Conservation (phyloP, 1,284 basidiomycete species). For the Volvariella surrecta region DNA sequence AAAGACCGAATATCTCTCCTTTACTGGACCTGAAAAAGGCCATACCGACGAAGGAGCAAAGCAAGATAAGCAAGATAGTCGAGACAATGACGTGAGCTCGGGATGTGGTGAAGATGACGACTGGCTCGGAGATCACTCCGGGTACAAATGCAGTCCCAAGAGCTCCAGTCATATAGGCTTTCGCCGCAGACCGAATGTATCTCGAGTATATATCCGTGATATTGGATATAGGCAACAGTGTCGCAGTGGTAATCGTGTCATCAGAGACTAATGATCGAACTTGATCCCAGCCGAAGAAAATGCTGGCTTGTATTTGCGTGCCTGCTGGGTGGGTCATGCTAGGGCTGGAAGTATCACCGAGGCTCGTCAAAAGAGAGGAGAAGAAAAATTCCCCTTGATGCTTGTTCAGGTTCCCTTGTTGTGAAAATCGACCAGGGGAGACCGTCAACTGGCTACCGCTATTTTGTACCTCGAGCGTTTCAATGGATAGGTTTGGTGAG, state of each 20-base stretch:
- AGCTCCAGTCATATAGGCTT: not conserved
- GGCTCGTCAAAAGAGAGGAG: not conserved
- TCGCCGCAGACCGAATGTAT: not conserved
- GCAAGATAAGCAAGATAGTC: not conserved
- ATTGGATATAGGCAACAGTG: not conserved
- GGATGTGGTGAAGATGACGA: not conserved
- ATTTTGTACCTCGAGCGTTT: not conserved
- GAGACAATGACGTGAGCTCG: not conserved
- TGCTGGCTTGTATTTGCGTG: not conserved
- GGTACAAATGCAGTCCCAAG: not conserved
- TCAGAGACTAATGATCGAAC: not conserved
- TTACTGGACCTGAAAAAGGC: not conserved
- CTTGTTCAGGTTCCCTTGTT: not conserved
- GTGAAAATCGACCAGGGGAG: not conserved
- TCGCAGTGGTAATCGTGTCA: not conserved
- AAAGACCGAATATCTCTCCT: not conserved
- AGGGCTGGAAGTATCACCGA: not conserved
- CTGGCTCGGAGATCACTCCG: not conserved
- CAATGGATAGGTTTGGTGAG: not conserved
- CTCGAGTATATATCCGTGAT: not conserved
- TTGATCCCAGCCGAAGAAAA: not conserved
- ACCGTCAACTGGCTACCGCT: not conserved
- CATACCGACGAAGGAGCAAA: not conserved
- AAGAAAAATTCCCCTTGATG: not conserved
- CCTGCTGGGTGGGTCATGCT: not conserved